phyloP scores from a whole-genome alignment of 164 flowering plant genomes.

The Nelumbo lutea region DNA sequence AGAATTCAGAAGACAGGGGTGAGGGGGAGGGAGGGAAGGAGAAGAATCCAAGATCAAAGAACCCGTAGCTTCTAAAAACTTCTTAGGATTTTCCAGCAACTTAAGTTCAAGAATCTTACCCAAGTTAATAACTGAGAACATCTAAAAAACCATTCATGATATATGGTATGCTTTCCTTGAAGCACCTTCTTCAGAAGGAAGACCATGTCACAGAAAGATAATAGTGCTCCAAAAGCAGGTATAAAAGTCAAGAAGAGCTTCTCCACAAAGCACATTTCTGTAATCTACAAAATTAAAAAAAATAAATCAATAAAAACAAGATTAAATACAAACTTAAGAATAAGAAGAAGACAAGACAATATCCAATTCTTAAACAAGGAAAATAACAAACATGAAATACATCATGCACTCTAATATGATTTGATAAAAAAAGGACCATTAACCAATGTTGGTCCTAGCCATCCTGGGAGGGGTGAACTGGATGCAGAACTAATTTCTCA shows the following conservation, averaged over 20 bases:
- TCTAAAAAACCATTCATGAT: conserved; percentile 52
- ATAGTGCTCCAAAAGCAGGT: conserved; percentile 47
- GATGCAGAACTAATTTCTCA: background rate
- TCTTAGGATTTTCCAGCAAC: background rate
- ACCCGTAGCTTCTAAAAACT: background rate
- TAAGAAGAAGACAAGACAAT: background rate
- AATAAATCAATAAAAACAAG: background rate
- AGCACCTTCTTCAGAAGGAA: conserved; percentile 32
- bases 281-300: conserved; percentile 6
- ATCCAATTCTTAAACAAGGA: background rate
- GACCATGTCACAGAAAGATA: conserved; percentile 40
- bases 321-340: background rate
- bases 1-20: background rate
- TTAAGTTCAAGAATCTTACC: conserved; percentile 43
- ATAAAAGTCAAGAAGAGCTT: conserved; percentile 33
- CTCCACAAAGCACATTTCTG: conserved; percentile 27
- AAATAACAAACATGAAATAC: background rate
- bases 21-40: no score
- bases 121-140: conserved; percentile 56
- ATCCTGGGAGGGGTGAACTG: background rate
- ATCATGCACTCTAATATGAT: background rate
- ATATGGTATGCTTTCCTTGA: conserved; percentile 25
- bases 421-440: no score
- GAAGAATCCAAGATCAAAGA: background rate
- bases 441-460: no score